Conservation (phyloP, 768 basidiomycete genomes). For the Steccherinum ochraceum region DNA sequence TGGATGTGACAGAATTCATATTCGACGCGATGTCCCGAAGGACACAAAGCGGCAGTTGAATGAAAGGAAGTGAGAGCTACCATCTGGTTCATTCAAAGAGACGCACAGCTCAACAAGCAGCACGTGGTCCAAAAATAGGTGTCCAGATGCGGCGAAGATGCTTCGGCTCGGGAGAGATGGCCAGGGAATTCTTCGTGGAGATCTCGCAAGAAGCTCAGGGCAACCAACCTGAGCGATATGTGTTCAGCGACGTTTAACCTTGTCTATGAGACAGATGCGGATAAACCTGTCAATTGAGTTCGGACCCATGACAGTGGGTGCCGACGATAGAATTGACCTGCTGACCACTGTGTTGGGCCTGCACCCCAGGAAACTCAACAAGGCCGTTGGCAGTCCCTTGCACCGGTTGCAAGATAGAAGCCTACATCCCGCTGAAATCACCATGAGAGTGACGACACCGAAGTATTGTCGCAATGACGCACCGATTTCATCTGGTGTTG, state of each 20-base stretch:
- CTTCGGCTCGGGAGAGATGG: constrained; percentile 2
- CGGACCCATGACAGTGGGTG: constrained; percentile 5
- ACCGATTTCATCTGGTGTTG: constrained; percentile 9
- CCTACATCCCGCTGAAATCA: background rate
- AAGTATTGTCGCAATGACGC: constrained; percentile 10
- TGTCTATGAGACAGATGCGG: constrained; percentile 13
- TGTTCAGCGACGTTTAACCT: constrained; percentile 21
- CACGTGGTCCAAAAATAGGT: background rate
- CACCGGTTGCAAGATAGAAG: background rate
- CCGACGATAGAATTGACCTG: constrained; percentile 8
- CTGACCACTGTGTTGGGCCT: constrained; percentile 1
- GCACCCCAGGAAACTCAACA: background rate
- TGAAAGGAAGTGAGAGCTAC: background rate
- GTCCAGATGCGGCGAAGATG: background rate
- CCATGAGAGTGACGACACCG: constrained; percentile 6
- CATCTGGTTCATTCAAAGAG: background rate
- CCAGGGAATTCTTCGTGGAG: constrained; percentile 19
- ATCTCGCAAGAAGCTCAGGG: constrained; percentile 15
- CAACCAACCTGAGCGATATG: constrained; percentile 4
- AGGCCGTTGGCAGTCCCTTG: constrained; percentile 8
- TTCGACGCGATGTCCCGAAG: background rate
- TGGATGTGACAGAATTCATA: constrained; percentile 3
- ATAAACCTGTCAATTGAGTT: constrained; percentile 16
- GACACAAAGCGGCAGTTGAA: background rate
- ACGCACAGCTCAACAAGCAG: background rate